A percentile compares a stretch with the other conserved stretches of the same genome.
Conservation (phyloP, 2,329 filamentous ascomycete genomes). For the Ascochyta fabae region DNA sequence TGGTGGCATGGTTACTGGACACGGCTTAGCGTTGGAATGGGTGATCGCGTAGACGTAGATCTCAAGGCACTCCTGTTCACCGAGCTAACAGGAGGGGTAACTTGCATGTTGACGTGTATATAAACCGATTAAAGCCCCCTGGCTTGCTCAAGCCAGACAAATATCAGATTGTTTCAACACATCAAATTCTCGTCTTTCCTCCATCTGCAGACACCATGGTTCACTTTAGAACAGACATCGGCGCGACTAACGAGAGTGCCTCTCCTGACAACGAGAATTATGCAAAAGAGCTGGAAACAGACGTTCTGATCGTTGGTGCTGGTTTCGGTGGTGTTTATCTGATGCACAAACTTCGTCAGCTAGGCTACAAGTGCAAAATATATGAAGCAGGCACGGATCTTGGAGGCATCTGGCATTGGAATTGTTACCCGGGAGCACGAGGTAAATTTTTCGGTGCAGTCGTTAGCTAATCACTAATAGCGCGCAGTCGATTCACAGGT, state of each 20-base stretch:
- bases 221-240: conserved; percentile 43
- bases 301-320: conserved; percentile 50
- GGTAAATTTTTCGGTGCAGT: not conserved
- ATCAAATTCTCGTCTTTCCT: not conserved
- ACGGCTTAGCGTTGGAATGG: conserved; percentile 1
- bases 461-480: not conserved
- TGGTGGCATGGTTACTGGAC: conserved; percentile 2
- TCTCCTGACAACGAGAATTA: conserved; percentile 39
- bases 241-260: conserved; percentile 30
- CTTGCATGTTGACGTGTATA: conserved; percentile 25
- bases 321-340: conserved; percentile 53
- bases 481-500: conserved; percentile 52
- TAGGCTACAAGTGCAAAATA: conserved; percentile 50
- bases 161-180: not conserved
- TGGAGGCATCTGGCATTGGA: conserved; percentile 56
- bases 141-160: not conserved
- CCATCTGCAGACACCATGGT: conserved; percentile 30
- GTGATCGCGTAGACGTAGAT: conserved; percentile 16
- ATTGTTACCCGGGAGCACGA: conserved; percentile 55
- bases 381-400: conserved; percentile 51
- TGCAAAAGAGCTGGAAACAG: conserved; percentile 45
- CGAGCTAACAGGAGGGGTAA: conserved; percentile 23
- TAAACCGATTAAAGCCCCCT: conserved; percentile 10
- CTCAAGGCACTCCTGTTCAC: conserved; percentile 12
- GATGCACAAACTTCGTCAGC: conserved; percentile 51